Evolutionary conservation across 73 alveolate species (phyloP).

Genomic region (Breviolum minutum): DNA sequence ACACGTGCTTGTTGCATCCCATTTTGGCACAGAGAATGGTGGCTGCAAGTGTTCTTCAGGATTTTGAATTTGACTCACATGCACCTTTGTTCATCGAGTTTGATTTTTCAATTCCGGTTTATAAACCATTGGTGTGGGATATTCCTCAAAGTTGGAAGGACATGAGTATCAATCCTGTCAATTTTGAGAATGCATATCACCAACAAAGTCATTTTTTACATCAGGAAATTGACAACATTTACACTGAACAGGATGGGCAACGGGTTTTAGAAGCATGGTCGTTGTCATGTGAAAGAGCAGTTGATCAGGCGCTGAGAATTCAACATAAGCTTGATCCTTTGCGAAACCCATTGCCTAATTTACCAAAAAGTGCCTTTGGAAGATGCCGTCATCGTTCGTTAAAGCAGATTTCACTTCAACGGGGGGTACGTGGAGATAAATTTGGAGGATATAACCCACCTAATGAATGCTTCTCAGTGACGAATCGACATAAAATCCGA

Average conservation of each 20-base stretch:
- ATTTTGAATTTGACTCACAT: background rate
- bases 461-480: background rate
- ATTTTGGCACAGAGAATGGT: background rate
- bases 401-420: background rate
- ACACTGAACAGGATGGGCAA: background rate
- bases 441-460: background rate
- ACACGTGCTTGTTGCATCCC: background rate
- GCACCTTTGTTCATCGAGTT: background rate
- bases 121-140: background rate
- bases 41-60: no score
- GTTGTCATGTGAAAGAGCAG: background rate
- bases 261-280: background rate
- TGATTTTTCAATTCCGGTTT: background rate
- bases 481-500: background rate
- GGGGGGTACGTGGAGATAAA: background rate
- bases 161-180: background rate
- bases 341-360: background rate
- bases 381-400: background rate
- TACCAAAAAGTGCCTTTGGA: background rate
- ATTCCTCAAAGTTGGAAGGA: background rate
- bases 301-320: background rate
- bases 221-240: background rate
- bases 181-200: background rate
- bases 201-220: background rate
- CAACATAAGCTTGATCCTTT: background rate